These are phyloP conservation scores for Abrus pulchellus DNA, from an alignment of 306 rosid genomes.

Conservation along the genomic window DNA sequence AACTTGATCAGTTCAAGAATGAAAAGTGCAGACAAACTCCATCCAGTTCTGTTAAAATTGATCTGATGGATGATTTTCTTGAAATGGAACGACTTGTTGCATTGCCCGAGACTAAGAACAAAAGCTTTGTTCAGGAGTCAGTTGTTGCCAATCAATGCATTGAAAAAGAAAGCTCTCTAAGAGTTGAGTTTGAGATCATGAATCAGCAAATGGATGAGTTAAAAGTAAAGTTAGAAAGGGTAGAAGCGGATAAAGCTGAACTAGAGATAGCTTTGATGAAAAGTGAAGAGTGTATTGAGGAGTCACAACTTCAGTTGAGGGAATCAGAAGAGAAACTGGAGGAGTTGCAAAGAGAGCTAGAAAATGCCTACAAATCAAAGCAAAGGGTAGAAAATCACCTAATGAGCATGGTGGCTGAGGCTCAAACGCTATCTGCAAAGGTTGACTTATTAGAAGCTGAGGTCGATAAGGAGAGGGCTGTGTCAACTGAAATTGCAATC, in stretches of 20 bases:
- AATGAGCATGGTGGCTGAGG: conserved; percentile 69
- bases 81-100: conserved; percentile 94
- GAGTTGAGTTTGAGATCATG: conserved; percentile 73
- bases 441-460: conserved; percentile 64
- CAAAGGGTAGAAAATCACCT: conserved; percentile 72
- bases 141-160: conserved; percentile 46
- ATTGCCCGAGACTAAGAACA: conserved; percentile 62
- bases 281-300: conserved; percentile 64
- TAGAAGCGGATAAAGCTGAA: conserved; percentile 71
- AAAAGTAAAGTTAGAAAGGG: conserved; percentile 63
- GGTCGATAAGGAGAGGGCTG: conserved; percentile 65
- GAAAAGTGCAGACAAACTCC: conserved; percentile 67
- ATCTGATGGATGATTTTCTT: conserved; percentile 97
- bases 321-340: conserved; percentile 70
- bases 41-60: conserved; percentile 65
- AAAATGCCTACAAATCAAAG: conserved; percentile 63
- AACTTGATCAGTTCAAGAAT: conserved; percentile 87
- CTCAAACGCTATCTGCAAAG: conserved; percentile 64
- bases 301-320: conserved; percentile 65
- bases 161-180: conserved; percentile 60
- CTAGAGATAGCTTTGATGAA: conserved; percentile 64
- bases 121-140: conserved; percentile 54
- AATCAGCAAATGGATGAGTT: conserved; percentile 62
- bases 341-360: conserved; percentile 68
- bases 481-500: conserved; percentile 60